Percentiles rank a stretch among this genome's conserved stretches.
Conservation (phyloP, 2,329 filamentous ascomycete genomes). For the Colletotrichum caudatum region DNA sequence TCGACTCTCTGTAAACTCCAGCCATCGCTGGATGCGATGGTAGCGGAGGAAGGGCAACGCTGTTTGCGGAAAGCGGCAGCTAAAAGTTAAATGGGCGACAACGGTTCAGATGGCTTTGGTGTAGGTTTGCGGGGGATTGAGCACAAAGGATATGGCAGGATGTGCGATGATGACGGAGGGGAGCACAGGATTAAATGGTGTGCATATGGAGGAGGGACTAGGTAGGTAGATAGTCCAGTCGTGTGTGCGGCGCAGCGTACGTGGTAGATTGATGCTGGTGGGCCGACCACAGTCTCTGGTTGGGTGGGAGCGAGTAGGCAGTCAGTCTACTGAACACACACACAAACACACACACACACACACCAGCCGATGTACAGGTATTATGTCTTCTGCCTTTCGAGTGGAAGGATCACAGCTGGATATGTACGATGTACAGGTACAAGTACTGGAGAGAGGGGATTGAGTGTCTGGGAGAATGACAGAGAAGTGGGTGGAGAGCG, state of each 20-base stretch:
- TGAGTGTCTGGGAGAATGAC: constrained; percentile 23
- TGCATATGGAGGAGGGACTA: constrained; percentile 27
- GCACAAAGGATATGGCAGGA: constrained; percentile 28
- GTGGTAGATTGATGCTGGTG: constrained; percentile 30
- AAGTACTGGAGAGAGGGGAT: constrained; percentile 23
- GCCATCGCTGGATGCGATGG: constrained; percentile 39
- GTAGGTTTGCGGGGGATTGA: constrained; percentile 27
- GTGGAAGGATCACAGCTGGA: background rate
- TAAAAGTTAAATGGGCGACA: constrained; percentile 13
- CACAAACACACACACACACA: background rate
- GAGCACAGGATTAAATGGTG: constrained; percentile 27
- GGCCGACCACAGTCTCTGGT: constrained; percentile 19
- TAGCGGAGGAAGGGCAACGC: constrained; percentile 7
- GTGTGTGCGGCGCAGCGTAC: background rate
- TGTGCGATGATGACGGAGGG: constrained; percentile 41
- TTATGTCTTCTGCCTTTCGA: background rate
- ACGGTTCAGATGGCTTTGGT: constrained; percentile 15
- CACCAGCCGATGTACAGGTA: background rate
- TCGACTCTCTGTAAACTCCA: constrained; percentile 50
- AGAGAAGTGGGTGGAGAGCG: constrained; percentile 29
- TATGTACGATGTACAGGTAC: background rate
- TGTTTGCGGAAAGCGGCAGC: constrained; percentile 37
- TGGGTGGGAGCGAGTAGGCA: constrained; percentile 1
- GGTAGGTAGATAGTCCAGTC: background rate
- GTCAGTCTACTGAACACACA: constrained; percentile 15